Conservation (phyloP, 805 yeast genomes). For the Lipomyces mesembrius region DNA sequence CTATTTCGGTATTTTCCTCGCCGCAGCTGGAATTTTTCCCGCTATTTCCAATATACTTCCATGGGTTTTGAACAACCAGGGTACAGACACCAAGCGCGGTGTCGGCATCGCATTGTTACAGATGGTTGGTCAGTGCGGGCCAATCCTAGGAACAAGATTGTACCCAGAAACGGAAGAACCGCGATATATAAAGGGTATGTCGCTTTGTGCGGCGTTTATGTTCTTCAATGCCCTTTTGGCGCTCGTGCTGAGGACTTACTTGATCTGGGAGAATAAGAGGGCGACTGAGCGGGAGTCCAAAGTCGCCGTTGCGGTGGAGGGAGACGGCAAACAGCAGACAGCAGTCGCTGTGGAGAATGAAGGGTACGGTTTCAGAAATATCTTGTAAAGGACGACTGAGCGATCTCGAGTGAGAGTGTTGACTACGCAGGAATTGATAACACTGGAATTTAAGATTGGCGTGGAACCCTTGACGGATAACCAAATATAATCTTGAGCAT, state of each 20-base stretch:
- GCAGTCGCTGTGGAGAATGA: constrained; percentile 2
- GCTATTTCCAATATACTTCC: constrained; percentile 5
- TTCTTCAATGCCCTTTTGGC: constrained; percentile 5
- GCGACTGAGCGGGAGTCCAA: background rate
- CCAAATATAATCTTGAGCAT: too few relatives aligned
- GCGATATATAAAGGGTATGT: constrained; percentile 1
- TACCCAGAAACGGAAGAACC: background rate
- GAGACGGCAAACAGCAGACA: background rate
- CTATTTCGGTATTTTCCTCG: constrained; percentile 8
- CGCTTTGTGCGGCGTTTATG: constrained; percentile 5
- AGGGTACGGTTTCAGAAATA: constrained; percentile 4
- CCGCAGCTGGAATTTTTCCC: constrained; percentile 7
- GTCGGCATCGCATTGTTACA: constrained; percentile 1
- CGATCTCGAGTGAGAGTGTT: background rate
- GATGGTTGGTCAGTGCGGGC: constrained; percentile 5
- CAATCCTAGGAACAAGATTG: constrained; percentile 5
- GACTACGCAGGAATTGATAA: too few relatives aligned
- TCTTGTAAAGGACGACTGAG: background rate
- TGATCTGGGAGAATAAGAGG: constrained; percentile 3
- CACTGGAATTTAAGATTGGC: too few relatives aligned
- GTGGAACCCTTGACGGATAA: too few relatives aligned
- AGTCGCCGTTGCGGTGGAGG: background rate
- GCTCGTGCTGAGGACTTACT: background rate
- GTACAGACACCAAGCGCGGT: constrained; percentile 9
- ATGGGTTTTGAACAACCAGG: constrained; percentile 4